Evolutionary conservation across 2,329 filamentous ascomycete species (phyloP), one percentile per base, ranked within the genome.

Genomic region (Ophiocordyceps camponoti-rufipedis): DNA sequence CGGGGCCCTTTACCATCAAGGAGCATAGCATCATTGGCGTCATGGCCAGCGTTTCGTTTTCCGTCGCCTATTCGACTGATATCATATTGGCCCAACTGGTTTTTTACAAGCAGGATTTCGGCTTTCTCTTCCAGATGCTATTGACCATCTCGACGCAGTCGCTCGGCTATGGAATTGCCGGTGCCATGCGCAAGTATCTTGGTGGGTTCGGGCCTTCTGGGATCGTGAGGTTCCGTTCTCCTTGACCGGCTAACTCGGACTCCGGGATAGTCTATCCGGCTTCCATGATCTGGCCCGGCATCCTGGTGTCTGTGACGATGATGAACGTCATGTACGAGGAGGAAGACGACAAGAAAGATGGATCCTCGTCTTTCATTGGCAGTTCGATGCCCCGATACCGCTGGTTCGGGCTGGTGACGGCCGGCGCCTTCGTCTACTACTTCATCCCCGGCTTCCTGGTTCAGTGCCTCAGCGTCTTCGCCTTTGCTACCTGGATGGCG

Each of bases 211-310:
- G n/a, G 12, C 6, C 43, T 13, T 8, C 33, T 39, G 14, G 8
- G 29, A 31, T 7, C 2, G 29, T 9, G 4, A 7, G 12, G 12
- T 31, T 14, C 14, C 8, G n/a, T n/a, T 39, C n/a, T 9, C 5
- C 35, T 12, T 12, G 7, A 43, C 51, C 54, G n/a, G 55, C 40
- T 1, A 5, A 19, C 16, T 39, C 2, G 1, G n/a, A 6, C 4
- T 18, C n/a, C 19, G 23, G 12, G 9, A 6, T 46, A 74, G 71
- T 76, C 11, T 77, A 78, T 51, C 75, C 75, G 4, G 77, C 79
- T 0, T 74, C 80, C 10, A 83, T 85, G 78, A 83, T 85, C 48
- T 85, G 81, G 80, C 82, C 82, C 0, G 69, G 67, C 2, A 81
- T 75, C 44, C 65, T 86, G 23, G 78, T 81, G 45, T 72, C 74